Conservation (phyloP, 768 basidiomycete genomes). For the Cyclocybe aegerita region DNA sequence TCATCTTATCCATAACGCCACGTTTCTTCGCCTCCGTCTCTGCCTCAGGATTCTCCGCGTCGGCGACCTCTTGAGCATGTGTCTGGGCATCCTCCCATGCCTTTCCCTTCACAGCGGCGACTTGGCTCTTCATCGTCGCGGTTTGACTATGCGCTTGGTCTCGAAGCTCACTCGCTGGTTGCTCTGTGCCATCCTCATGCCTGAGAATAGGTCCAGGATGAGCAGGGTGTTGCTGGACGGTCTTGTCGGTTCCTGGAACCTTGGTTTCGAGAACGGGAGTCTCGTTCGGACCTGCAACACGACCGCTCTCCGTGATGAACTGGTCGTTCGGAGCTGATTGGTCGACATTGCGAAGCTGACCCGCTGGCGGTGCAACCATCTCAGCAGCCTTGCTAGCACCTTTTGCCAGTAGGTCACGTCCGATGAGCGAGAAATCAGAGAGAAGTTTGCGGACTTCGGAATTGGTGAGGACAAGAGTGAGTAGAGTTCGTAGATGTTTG, state of each 20-base stretch:
- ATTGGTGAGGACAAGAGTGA: constrained; percentile 88
- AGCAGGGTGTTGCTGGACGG: constrained; percentile 45
- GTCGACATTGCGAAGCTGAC: constrained; percentile 63
- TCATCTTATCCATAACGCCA: constrained; percentile 33
- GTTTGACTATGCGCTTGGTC: constrained; percentile 1
- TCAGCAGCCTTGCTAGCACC: constrained; percentile 71
- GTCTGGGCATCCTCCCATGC: constrained; percentile 9
- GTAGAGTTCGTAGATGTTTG: constrained; percentile 83
- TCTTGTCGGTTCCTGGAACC: constrained; percentile 30
- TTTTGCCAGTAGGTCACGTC: constrained; percentile 81
- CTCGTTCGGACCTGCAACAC: constrained; percentile 26
- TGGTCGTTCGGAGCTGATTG: constrained; percentile 66
- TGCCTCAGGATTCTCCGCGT: constrained; percentile 10
- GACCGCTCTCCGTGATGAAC: constrained; percentile 53
- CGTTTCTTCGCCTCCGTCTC: constrained; percentile 29
- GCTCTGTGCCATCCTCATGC: constrained; percentile 31
- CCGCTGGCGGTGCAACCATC: constrained; percentile 62
- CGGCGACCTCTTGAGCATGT: constrained; percentile 4
- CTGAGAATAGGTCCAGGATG: constrained; percentile 37
- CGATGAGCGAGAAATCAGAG: constrained; percentile 73
- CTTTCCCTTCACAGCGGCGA: not conserved
- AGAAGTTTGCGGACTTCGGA: constrained; percentile 89
- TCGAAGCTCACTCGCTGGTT: constrained; percentile 21
- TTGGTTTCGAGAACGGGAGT: constrained; percentile 32
- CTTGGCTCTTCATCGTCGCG: not conserved